Evolutionary conservation across 2,329 filamentous ascomycete species (phyloP), one percentile per base, ranked within the genome.

Genomic region (Alternaria brassicicola): DNA sequence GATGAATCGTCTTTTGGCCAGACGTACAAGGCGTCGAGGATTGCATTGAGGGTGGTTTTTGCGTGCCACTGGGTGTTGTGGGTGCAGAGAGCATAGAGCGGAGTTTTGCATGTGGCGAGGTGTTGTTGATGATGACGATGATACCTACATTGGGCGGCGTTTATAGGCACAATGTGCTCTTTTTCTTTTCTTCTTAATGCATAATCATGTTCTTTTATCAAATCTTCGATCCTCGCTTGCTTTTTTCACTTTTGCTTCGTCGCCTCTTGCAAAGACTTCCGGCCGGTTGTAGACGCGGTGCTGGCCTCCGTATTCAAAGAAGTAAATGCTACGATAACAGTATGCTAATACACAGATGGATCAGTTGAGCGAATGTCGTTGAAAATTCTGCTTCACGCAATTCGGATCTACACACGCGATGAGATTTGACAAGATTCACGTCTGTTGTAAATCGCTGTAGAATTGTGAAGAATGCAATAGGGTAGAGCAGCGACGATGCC

Each of bases 121-220:
- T 45, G 17, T 33, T 46, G 43, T 33, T 46, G 43, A 46, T 2
- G 43, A 46, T 3, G 9, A 9, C 9, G 28, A 47, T 35, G 43
- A 47, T 47, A 47, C 43, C 43, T 47, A 30, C 43, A 47, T 47
- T 47, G 43, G 43, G 43, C 8, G 43, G 43, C 43, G 43, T 47
- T 47, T 15, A 47, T 21, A 17, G 43, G 43, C 28, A 35, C 31
- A 25, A 7, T 6, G 13, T 47, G 43, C 43, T 47, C 35, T 8
- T 7, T 47, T 2, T 25, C 21, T 10, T 25, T 8, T 7, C 33
- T 2, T 25, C 21, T 10, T 25, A 35, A 47, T 47, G 30, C n/a
- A 25, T 47, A 12, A 47, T 17, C 23, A 42, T n/a, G 9, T 47
- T n/a, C 28, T 33, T 33, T 7, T 6, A 21, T 31, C 10, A 4